A percentile compares a stretch with the other conserved stretches of the same genome.
Conservation (phyloP, 2,329 filamentous ascomycete genomes). For the Ophiostoma piceae region DNA sequence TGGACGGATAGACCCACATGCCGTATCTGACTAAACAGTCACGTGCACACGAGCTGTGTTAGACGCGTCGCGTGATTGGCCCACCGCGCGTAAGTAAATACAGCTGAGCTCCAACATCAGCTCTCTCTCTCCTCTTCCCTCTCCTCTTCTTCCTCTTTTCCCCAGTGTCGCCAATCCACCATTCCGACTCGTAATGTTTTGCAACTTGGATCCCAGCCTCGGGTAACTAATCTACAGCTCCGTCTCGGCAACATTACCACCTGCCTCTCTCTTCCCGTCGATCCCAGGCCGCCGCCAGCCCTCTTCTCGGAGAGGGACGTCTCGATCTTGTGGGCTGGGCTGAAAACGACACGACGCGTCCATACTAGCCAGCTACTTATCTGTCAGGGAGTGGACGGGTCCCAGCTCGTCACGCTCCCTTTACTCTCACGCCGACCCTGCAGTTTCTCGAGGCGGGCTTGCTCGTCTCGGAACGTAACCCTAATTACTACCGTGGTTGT, state of each 20-base stretch:
- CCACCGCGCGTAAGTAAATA: constrained; percentile 9
- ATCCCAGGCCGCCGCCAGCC: constrained; percentile 8
- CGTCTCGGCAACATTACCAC: neutral
- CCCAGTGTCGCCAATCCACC: constrained; percentile 7
- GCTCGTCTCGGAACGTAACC: constrained; percentile 85
- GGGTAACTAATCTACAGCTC: constrained; percentile 5
- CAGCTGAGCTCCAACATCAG: constrained; percentile 5
- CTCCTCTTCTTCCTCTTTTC: neutral
- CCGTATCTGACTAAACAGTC: neutral
- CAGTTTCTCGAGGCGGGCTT: constrained; percentile 60
- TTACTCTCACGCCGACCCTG: constrained; percentile 67
- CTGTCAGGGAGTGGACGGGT: constrained; percentile 6
- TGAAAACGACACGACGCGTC: neutral
- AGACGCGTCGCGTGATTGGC: constrained; percentile 24
- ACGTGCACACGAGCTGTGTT: neutral
- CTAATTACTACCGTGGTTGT: constrained; percentile 73
- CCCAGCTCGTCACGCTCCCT: neutral
- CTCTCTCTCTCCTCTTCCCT: constrained; percentile 9
- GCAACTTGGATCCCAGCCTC: neutral
- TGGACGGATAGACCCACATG: neutral
- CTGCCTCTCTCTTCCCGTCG: neutral
- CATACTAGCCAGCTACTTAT: constrained; percentile 17
- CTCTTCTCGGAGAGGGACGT: neutral
- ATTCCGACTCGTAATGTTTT: neutral
- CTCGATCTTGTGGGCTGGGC: neutral